phyloP scores from a whole-genome alignment of 768 basidiomycete genomes.

The Floccularia luteovirens region DNA sequence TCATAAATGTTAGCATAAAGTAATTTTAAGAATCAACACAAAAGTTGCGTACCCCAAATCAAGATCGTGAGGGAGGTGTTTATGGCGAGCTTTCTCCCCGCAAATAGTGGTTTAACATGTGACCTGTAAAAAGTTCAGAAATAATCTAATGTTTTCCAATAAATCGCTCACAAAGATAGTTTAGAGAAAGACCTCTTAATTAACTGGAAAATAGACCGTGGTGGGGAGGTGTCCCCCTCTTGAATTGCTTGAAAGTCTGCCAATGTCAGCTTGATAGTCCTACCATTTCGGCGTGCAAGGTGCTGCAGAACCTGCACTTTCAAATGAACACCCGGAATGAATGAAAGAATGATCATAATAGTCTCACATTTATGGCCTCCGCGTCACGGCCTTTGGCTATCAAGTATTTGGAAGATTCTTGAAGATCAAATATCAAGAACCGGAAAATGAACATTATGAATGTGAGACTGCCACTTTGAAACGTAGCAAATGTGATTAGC shows the following conservation, averaged over 20 bases:
- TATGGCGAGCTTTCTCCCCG: constrained; percentile 30
- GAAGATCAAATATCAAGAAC: constrained; percentile 48
- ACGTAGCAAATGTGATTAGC: no score
- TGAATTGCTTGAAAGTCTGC: constrained; percentile 31
- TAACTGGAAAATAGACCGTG: constrained; percentile 18
- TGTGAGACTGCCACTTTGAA: constrained; percentile 42
- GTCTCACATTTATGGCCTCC: constrained; percentile 40
- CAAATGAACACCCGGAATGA: constrained; percentile 1
- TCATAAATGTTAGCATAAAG: no score
- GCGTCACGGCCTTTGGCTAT: constrained; percentile 48
- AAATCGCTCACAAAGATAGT: constrained; percentile 29
- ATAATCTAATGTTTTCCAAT: not conserved
- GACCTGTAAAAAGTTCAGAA: constrained; percentile 22
- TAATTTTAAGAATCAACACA: no score
- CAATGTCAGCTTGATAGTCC: constrained; percentile 32
- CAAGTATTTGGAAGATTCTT: constrained; percentile 58
- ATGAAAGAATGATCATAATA: not conserved
- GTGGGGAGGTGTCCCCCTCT: constrained; percentile 7
- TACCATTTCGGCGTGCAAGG: constrained; percentile 41
- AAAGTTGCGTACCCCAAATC: constrained; percentile 46
- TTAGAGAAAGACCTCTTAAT: constrained; percentile 25
- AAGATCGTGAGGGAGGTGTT: constrained; percentile 41
- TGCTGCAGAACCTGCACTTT: constrained; percentile 33
- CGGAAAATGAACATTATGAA: constrained; percentile 47
- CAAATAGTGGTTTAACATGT: constrained; percentile 43